A percentile compares a stretch with the other conserved stretches of the same genome.
Evolutionary conservation across 1,139 yeast genomes (phyloP).

Genomic region (Pichia sp.): DNA sequence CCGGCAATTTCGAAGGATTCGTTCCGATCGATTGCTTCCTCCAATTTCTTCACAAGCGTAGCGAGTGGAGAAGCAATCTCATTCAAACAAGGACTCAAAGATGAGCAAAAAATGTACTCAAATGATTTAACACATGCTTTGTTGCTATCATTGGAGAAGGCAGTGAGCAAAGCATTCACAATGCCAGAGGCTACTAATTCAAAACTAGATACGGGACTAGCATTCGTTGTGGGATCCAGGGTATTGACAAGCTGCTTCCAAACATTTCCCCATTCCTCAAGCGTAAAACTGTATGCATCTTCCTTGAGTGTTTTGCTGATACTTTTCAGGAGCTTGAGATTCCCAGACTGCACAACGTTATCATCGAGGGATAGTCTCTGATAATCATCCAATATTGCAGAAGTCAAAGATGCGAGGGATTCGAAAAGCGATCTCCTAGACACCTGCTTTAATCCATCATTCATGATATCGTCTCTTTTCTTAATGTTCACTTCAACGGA

Average conservation of each 20-base stretch:
- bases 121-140: conserved; percentile 37
- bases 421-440: conserved; percentile 8
- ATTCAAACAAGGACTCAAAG: conserved; percentile 17
- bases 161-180: conserved; percentile 37
- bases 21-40: conserved; percentile 66
- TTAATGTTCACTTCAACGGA: neutral
- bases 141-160: conserved; percentile 31
- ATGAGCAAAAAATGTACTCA: conserved; percentile 36
- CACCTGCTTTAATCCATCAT: conserved; percentile 5
- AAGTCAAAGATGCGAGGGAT: conserved; percentile 9
- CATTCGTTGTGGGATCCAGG: conserved; percentile 27
- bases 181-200: conserved; percentile 70
- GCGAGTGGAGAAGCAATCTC: conserved; percentile 32
- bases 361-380: conserved; percentile 13
- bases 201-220: conserved; percentile 52
- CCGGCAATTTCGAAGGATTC: conserved; percentile 72
- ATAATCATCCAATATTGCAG: conserved; percentile 17
- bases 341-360: conserved; percentile 20
- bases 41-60: conserved; percentile 48
- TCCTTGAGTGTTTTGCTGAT: conserved; percentile 23
- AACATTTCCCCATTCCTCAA: conserved; percentile 36
- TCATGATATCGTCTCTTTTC: conserved; percentile 1
- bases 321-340: conserved; percentile 25
- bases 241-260: conserved; percentile 40
- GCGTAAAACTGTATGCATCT: conserved; percentile 14